phyloP scores from a whole-genome alignment of 2,329 filamentous ascomycete species.

The Venturia oleaginea region DNA sequence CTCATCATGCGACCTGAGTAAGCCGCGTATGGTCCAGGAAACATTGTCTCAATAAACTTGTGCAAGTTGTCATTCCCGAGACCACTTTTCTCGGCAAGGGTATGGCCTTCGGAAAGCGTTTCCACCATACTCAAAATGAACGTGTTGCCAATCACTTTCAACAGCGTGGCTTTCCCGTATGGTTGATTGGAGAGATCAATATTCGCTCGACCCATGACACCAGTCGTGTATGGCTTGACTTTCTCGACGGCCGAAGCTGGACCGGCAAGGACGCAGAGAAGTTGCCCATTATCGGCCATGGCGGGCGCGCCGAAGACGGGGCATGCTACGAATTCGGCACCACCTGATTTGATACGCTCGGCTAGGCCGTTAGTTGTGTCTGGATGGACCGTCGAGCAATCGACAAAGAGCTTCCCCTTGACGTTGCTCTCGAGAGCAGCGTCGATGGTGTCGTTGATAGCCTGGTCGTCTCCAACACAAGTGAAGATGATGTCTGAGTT shows the following conservation, averaged over 20 bases:
- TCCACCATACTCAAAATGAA: conserved; percentile 79
- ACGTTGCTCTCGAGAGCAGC: conserved; percentile 48
- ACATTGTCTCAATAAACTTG: conserved; percentile 61
- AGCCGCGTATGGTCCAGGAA: conserved; percentile 64
- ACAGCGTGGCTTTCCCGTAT: conserved; percentile 56
- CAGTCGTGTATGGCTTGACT: conserved; percentile 61
- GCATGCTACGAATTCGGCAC: conserved; percentile 66
- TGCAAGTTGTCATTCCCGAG: conserved; percentile 63
- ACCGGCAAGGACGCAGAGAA: conserved; percentile 67
- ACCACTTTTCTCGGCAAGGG: conserved; percentile 71
- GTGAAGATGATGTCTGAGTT: conserved; percentile 72
- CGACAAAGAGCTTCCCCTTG: conserved; percentile 68
- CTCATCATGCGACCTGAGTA: conserved; percentile 66
- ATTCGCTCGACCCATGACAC: conserved; percentile 59
- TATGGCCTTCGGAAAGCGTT: conserved; percentile 67
- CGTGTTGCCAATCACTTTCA: conserved; percentile 81
- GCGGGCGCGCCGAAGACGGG: conserved; percentile 61
- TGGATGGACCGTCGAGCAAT: conserved; percentile 82
- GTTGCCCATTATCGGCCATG: conserved; percentile 59
- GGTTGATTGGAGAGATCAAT: conserved; percentile 64
- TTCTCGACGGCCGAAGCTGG: conserved; percentile 50
- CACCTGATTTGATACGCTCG: conserved; percentile 46
- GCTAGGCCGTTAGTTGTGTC: conserved; percentile 64
- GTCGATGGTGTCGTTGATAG: conserved; percentile 55
- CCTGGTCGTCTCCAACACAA: conserved; percentile 70